phyloP scores from a whole-genome alignment of 306 rosid species.

The Prinsepia uniflora region DNA sequence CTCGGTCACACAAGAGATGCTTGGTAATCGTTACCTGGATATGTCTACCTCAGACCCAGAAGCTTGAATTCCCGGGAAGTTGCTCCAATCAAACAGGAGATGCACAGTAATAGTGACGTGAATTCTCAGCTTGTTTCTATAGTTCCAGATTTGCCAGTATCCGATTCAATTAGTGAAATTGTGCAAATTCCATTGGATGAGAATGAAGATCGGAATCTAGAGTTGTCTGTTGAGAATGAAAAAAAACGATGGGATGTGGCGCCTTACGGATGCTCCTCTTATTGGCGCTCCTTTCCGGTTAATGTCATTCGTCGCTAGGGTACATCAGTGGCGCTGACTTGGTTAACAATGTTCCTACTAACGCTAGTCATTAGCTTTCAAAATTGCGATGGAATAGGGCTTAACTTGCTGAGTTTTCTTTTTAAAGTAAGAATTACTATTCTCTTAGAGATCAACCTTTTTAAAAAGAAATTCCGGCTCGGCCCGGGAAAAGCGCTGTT shows the following conservation, averaged over 20 bases:
- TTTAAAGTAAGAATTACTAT: slow-evolving; percentile 26
- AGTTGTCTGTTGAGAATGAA: slow-evolving; percentile 32
- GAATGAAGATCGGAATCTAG: slow-evolving; percentile 37
- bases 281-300: slow-evolving; percentile 90
- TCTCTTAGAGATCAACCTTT: slow-evolving; percentile 7
- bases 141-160: slow-evolving; percentile 22
- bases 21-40: slow-evolving; percentile 11
- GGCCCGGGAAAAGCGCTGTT: no score
- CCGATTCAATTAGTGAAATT: slow-evolving; percentile 54
- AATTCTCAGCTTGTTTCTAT: slow-evolving; percentile 23
- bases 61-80: slow-evolving; percentile 35
- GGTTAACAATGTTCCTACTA: slow-evolving; percentile 39
- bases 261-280: slow-evolving; percentile 73
- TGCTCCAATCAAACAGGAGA: slow-evolving; percentile 31
- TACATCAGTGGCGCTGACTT: slow-evolving; percentile 91
- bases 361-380: slow-evolving; percentile 29
- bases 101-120: slow-evolving; percentile 11
- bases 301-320: slow-evolving; percentile 75
- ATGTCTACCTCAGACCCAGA: slow-evolving; percentile 15
- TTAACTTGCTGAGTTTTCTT: background rate
- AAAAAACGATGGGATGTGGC: slow-evolving; percentile 44
- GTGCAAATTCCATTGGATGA: slow-evolving; percentile 65
- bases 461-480: no score
- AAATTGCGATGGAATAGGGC: background rate
- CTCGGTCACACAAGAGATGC: slow-evolving; percentile 30